Percentiles rank a stretch among this genome's conserved stretches.
Evolutionary conservation across 2,329 filamentous ascomycete species (phyloP).

Genomic region (Tolypocladium paradoxum): DNA sequence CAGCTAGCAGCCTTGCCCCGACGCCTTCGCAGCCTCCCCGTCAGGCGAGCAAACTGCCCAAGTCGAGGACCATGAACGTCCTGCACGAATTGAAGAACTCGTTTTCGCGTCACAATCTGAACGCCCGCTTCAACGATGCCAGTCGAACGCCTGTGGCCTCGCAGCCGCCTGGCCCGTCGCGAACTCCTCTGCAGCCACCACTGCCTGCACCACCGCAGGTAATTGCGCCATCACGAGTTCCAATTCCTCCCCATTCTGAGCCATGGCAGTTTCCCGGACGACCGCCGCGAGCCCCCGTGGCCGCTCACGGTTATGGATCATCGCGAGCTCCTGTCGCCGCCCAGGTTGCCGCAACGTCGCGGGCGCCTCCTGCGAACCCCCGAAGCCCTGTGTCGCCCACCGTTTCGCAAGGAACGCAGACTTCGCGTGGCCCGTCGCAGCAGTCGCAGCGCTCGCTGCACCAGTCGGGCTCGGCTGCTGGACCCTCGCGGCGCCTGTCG

Average conservation of each 20-base stretch:
- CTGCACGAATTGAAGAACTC: conserved; percentile 34
- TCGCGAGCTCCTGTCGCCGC: background rate
- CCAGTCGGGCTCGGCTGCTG: background rate
- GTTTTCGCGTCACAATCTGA: conserved; percentile 25
- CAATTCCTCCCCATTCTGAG: background rate
- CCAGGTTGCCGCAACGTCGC: background rate
- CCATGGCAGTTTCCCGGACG: background rate
- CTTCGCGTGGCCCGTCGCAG: background rate
- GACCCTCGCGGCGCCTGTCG: background rate
- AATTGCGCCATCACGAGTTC: background rate
- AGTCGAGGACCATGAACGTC: conserved; percentile 32
- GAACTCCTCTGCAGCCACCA: background rate
- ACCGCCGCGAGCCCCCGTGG: background rate
- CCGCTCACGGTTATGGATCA: background rate
- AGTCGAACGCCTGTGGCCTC: background rate
- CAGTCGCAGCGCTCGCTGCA: background rate
- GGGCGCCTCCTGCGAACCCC: no score
- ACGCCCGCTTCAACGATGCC: background rate
- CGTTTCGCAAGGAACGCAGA: background rate
- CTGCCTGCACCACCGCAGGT: background rate
- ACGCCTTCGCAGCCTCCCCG: background rate
- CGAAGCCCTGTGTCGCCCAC: background rate
- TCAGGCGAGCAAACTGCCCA: conserved; percentile 23
- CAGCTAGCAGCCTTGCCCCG: background rate
- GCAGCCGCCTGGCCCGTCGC: background rate